Evolutionary conservation across 202 grass and related monocot species (phyloP).

Genomic region (Panicum hallii): DNA sequence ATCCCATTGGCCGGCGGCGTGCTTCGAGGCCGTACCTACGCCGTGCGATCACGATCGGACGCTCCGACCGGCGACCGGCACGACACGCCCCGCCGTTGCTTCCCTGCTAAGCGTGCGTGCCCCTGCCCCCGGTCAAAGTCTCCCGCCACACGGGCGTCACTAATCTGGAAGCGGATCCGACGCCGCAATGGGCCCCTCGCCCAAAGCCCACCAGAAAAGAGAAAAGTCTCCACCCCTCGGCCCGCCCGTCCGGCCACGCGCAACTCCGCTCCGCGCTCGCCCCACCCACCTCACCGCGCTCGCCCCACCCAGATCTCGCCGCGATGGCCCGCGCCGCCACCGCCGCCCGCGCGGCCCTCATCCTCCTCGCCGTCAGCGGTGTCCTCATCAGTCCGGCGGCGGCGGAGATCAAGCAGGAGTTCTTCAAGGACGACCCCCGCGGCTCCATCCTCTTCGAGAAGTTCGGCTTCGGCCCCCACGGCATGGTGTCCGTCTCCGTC

Average conservation of each 20-base stretch:
- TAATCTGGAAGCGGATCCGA: conserved; percentile 44
- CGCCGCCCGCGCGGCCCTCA: conserved; percentile 41
- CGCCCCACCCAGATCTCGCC: conserved; percentile 57
- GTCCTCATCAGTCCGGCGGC: conserved; percentile 39
- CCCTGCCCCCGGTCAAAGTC: conserved; percentile 33
- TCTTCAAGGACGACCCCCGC: conserved; percentile 68
- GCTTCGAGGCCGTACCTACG: too few species aligned
- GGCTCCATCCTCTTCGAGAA: conserved; percentile 87
- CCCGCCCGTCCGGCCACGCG: conserved; percentile 39
- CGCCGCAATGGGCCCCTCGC: not conserved
- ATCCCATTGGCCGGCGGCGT: not conserved
- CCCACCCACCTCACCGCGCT: not conserved
- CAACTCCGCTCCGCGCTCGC: conserved; percentile 10
- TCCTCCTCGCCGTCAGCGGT: conserved; percentile 40
- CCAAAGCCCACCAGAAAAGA: conserved; percentile 17
- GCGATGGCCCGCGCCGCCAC: conserved; percentile 53
- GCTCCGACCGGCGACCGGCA: not conserved
- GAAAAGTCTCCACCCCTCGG: conserved; percentile 2
- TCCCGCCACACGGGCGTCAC: not conserved
- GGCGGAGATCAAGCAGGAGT: conserved; percentile 86
- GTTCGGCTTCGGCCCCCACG: conserved; percentile 73
- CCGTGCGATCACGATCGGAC: conserved; percentile 33
- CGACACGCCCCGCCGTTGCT: not conserved
- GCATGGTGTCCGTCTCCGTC: conserved; percentile 55
- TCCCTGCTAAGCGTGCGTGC: conserved; percentile 25